Evolutionary conservation across 2,329 filamentous ascomycete species (phyloP).

Genomic region (Coniochaeta prunicola): DNA sequence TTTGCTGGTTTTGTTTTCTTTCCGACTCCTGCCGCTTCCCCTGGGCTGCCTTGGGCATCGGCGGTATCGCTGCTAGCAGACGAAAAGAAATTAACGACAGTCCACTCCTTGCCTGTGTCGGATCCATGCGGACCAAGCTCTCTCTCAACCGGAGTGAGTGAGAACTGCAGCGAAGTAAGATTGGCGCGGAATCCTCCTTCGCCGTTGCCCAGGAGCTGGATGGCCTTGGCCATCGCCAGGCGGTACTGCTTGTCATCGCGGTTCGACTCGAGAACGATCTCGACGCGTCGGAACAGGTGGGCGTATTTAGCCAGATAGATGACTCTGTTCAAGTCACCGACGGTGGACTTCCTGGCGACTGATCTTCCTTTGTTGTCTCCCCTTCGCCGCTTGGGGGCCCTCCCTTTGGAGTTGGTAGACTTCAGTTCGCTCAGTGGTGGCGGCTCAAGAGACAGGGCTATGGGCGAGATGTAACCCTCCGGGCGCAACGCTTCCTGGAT

Average conservation of each 20-base stretch:
- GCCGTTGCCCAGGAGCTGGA: neutral
- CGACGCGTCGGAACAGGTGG: slow-evolving; percentile 31
- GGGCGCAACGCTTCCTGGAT: neutral
- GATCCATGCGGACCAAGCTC: neutral
- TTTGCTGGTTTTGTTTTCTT: neutral
- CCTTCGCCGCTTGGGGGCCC: neutral
- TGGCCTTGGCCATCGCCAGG: neutral
- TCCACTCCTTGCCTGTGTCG: neutral
- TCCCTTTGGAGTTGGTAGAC: slow-evolving; percentile 8
- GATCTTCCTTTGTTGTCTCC: neutral
- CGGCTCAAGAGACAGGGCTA: neutral
- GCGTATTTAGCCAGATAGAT: slow-evolving; percentile 29
- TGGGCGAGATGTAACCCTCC: neutral
- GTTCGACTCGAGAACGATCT: slow-evolving; percentile 34
- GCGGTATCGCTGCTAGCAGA: neutral
- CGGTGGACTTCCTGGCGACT: neutral
- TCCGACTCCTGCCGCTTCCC: neutral
- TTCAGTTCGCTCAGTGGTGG: neutral
- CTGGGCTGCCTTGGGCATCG: neutral
- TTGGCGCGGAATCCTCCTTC: neutral
- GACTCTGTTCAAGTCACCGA: neutral
- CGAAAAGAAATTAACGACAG: neutral
- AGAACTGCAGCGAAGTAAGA: neutral
- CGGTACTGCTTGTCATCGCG: slow-evolving; percentile 20
- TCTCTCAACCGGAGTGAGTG: neutral